These are phyloP conservation scores for Ostreobium quekettii DNA, from an alignment of 139 green algal genomes.

Conservation along the genomic window DNA sequence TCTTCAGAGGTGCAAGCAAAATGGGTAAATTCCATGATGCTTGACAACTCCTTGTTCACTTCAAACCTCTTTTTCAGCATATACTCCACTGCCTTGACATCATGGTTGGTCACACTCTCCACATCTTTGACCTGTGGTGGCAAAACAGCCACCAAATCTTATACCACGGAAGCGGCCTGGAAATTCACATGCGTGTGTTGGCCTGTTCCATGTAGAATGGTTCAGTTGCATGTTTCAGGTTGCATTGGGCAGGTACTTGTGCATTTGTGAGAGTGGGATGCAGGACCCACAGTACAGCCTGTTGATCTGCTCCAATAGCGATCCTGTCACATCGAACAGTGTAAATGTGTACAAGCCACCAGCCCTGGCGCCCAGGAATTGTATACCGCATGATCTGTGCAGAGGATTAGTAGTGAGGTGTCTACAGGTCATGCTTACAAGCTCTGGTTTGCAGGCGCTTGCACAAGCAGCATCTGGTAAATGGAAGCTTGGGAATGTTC, in stretches of 20 bases:
- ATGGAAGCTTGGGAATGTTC: too few relatives aligned
- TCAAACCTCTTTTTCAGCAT: slow-evolving; percentile 81
- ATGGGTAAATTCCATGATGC: slow-evolving; percentile 93
- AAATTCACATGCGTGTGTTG: background rate
- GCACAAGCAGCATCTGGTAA: too few relatives aligned
- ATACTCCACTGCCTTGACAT: slow-evolving; percentile 99
- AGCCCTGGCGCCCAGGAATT: too few relatives aligned
- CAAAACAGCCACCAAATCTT: background rate
- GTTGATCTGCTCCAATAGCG: background rate
- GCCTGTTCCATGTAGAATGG: background rate
- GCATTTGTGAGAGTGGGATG: background rate
- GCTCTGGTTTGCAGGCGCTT: too few relatives aligned
- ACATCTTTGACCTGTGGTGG: slow-evolving; percentile 62
- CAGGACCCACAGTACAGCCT: background rate
- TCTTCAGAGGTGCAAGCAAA: slow-evolving; percentile 99
- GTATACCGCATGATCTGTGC: too few relatives aligned
- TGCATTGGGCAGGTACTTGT: background rate
- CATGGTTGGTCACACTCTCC: slow-evolving; percentile 96
- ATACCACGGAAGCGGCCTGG: background rate
- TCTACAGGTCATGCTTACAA: too few relatives aligned
- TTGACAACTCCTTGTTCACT: slow-evolving; percentile 22
- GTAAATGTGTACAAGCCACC: too few relatives aligned
- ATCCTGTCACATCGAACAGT: too few relatives aligned
- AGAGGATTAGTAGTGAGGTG: too few relatives aligned
- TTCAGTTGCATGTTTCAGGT: background rate